These are phyloP conservation scores for Fomitopsis betulina DNA, from an alignment of 1,284 basidiomycete species.

Conservation along the genomic window DNA sequence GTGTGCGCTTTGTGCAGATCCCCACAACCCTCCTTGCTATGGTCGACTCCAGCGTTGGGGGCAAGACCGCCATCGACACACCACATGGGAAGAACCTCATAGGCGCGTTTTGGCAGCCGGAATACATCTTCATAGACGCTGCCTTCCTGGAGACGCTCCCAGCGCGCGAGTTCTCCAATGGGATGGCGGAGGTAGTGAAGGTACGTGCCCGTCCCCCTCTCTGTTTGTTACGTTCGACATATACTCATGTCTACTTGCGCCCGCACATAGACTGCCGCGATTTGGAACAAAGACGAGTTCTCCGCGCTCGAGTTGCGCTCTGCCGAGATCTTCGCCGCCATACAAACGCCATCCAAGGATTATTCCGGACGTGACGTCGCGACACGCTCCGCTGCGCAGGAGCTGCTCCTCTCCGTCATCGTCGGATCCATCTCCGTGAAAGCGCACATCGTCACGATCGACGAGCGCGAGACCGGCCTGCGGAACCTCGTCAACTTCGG, in stretches of 20 bases:
- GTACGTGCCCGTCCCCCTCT: constrained; percentile 38
- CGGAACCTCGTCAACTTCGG: constrained; percentile 98
- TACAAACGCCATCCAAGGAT: constrained; percentile 65
- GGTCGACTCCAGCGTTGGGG: constrained; percentile 98
- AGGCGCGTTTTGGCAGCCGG: constrained; percentile 98
- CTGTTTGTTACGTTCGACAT: background rate
- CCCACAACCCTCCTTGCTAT: constrained; percentile 96
- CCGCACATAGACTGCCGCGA: constrained; percentile 81
- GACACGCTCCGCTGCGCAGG: constrained; percentile 73
- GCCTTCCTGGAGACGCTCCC: constrained; percentile 95
- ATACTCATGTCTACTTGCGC: constrained; percentile 3
- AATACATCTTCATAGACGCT: constrained; percentile 96
- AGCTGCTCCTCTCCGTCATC: constrained; percentile 76
- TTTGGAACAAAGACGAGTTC: constrained; percentile 91
- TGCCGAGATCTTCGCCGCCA: constrained; percentile 79
- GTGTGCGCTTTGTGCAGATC: constrained; percentile 91
- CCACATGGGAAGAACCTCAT: constrained; percentile 97
- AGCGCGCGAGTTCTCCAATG: constrained; percentile 91
- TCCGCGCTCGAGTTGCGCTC: constrained; percentile 80
- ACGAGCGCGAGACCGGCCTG: constrained; percentile 92
- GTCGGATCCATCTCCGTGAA: constrained; percentile 88
- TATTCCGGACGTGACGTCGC: constrained; percentile 58
- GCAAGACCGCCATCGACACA: constrained; percentile 98
- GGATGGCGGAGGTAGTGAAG: constrained; percentile 99
- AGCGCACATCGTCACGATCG: constrained; percentile 91